Evolutionary conservation across 768 basidiomycete species (phyloP).

Genomic region (Lentinula aciculospora): DNA sequence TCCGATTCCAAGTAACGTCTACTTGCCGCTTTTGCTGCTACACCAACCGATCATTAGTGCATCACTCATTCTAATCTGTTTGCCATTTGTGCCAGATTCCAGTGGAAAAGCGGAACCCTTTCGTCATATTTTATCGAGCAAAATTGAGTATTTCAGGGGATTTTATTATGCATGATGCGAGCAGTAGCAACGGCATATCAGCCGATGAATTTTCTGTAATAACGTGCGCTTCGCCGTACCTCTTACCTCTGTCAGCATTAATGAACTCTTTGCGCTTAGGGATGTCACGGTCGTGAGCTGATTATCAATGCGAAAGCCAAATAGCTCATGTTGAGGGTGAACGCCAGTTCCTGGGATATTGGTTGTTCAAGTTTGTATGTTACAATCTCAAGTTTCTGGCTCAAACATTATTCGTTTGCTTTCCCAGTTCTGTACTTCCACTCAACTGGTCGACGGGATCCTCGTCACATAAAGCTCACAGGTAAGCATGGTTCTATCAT

Average conservation of each 20-base stretch:
- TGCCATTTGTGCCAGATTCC: too few relatives aligned
- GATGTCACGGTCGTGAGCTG: constrained; percentile 8
- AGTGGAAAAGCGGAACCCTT: too few relatives aligned
- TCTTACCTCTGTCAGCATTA: background rate
- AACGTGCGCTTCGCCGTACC: background rate
- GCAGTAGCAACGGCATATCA: background rate
- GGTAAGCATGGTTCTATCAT: background rate
- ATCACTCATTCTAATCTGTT: too few relatives aligned
- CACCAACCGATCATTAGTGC: too few relatives aligned
- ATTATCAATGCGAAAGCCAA: background rate
- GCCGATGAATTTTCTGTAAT: constrained; percentile 3
- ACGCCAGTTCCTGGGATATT: constrained; percentile 8
- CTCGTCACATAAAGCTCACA: constrained; percentile 1
- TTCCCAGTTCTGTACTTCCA: constrained; percentile 7
- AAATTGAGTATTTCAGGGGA: background rate
- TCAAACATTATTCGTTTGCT: background rate
- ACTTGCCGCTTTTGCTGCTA: background rate
- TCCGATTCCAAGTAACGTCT: too few relatives aligned
- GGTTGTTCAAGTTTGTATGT: constrained; percentile 10
- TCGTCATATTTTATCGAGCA: background rate
- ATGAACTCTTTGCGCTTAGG: background rate
- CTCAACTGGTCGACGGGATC: constrained; percentile 1
- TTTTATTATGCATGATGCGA: background rate
- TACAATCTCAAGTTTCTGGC: background rate
- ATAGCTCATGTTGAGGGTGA: too few relatives aligned